These are phyloP conservation scores for Cladosporium halotolerans DNA, from an alignment of 2,329 filamentous ascomycete species.

Conservation along the genomic window DNA sequence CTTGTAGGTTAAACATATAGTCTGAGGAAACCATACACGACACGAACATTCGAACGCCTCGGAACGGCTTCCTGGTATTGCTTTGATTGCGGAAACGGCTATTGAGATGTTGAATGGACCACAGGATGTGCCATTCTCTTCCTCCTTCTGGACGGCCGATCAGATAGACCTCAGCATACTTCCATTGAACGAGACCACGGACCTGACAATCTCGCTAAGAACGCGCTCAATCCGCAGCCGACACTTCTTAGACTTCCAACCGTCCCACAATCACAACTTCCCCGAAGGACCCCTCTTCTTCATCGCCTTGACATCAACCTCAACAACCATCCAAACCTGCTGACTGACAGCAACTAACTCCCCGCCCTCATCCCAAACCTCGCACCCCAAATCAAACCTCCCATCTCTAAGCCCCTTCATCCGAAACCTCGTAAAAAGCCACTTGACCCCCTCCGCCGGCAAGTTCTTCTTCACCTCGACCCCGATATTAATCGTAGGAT, in stretches of 20 bases:
- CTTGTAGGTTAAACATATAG: conserved; percentile 35
- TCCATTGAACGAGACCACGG: too few relatives aligned
- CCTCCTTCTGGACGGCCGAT: too few relatives aligned
- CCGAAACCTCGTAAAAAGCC: conserved; percentile 16
- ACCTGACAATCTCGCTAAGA: too few relatives aligned
- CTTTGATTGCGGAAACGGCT: background rate
- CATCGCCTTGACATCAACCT: conserved; percentile 8
- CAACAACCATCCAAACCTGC: conserved; percentile 16
- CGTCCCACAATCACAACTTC: background rate
- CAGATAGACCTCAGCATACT: too few relatives aligned
- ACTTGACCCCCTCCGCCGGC: conserved; percentile 17
- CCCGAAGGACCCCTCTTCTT: conserved; percentile 1
- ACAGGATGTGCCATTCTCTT: too few relatives aligned
- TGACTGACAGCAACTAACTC: conserved; percentile 13
- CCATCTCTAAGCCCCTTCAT: conserved; percentile 18
- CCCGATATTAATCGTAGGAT: conserved; percentile 17
- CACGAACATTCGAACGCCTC: background rate
- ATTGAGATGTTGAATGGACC: background rate
- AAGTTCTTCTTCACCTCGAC: conserved; percentile 18
- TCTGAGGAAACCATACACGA: conserved; percentile 19
- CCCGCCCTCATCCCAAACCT: conserved; percentile 18
- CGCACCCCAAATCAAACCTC: conserved; percentile 17
- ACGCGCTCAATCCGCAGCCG: too few relatives aligned
- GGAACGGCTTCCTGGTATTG: background rate
- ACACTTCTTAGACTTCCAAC: too few relatives aligned